A percentile compares a stretch with the other conserved stretches of the same genome.
These are phyloP conservation scores for Diphasiastrum complanatum DNA, from an alignment of 83 land plant species.

Conservation along the genomic window DNA sequence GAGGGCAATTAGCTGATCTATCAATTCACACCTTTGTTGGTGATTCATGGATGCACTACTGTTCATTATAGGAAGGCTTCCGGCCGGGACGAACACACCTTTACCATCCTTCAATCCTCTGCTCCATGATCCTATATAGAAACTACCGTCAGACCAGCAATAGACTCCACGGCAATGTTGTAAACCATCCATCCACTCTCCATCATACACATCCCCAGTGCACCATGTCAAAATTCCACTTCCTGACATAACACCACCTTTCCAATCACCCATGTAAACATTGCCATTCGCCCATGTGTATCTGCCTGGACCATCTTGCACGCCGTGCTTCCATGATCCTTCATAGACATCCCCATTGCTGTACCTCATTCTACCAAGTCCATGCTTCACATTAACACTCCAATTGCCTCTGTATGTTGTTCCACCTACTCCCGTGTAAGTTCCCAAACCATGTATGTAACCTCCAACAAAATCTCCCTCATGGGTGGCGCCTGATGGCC, in stretches of 20 bases:
- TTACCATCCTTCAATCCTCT: constrained; percentile 19
- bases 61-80: constrained; percentile 26
- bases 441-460: constrained; percentile 38
- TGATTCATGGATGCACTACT: constrained; percentile 5
- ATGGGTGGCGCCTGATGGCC: constrained; percentile 57
- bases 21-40: not conserved
- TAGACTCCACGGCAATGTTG: constrained; percentile 37
- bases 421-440: constrained; percentile 32
- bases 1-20: not conserved
- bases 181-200: constrained; percentile 39
- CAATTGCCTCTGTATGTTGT: constrained; percentile 41
- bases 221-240: constrained; percentile 36
- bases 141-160: constrained; percentile 34
- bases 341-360: constrained; percentile 42
- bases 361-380: constrained; percentile 33
- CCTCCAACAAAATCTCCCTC: constrained; percentile 45
- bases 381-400: constrained; percentile 33
- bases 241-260: constrained; percentile 30
- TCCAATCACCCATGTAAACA: constrained; percentile 40
- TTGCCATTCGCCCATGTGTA: constrained; percentile 41
- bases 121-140: constrained; percentile 41
- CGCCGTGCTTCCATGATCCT: constrained; percentile 30
- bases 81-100: constrained; percentile 5
- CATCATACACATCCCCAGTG: constrained; percentile 34
- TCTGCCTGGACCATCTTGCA: constrained; percentile 30